phyloP scores from a whole-genome alignment of 2,329 filamentous ascomycete genomes.

The Curvularia hawaiiensis region DNA sequence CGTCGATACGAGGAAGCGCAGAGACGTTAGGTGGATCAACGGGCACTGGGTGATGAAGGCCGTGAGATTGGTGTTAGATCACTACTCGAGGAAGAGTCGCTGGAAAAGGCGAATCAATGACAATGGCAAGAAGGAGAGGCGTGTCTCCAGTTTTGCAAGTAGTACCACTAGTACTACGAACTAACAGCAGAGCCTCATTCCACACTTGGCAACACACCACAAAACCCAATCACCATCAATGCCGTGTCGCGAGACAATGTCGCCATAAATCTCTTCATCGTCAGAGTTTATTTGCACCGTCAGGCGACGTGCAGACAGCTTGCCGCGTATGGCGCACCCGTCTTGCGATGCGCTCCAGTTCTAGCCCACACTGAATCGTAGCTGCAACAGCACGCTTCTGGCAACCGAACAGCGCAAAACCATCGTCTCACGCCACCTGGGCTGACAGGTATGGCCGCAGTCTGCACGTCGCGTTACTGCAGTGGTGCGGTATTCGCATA shows the following conservation, averaged over 20 bases:
- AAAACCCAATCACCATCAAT: not conserved
- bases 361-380: not conserved
- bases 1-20: slow-evolving; percentile 9
- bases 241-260: not conserved
- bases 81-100: slow-evolving; percentile 12
- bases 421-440: slow-evolving; percentile 27
- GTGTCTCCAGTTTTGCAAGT: not conserved
- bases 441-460: slow-evolving; percentile 21
- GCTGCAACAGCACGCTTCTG: slow-evolving; percentile 7
- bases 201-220: not conserved
- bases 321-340: not conserved
- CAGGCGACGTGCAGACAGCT: not conserved
- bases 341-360: not conserved
- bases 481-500: slow-evolving; percentile 12
- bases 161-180: not conserved
- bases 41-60: slow-evolving; percentile 11
- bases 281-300: not conserved
- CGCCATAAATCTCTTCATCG: not conserved
- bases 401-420: not conserved
- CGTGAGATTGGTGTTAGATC: slow-evolving; percentile 9
- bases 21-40: slow-evolving; percentile 10
- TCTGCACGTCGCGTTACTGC: slow-evolving; percentile 21
- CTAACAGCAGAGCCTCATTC: not conserved
- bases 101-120: slow-evolving; percentile 6
- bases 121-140: not conserved